Percentiles rank a stretch among this genome's conserved stretches.
Conservation (phyloP, 2,329 filamentous ascomycete genomes). For the Colletotrichum sp. region DNA sequence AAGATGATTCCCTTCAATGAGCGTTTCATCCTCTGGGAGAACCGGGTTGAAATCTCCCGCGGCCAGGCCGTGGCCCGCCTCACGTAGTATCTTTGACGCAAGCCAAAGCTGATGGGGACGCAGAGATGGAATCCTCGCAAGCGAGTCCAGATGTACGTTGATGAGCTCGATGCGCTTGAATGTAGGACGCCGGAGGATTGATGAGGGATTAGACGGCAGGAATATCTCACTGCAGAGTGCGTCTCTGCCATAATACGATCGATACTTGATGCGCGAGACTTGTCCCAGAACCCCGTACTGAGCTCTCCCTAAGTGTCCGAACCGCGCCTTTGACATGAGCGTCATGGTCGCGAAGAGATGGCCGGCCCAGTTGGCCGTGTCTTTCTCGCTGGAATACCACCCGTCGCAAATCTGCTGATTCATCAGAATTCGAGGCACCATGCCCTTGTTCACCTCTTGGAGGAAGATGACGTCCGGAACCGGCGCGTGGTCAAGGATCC, state of each 20-base stretch:
- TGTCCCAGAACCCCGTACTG: constrained; percentile 26
- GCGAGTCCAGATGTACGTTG: constrained; percentile 45
- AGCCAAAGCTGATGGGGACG: constrained; percentile 35
- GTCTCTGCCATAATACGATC: constrained; percentile 34
- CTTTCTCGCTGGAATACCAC: constrained; percentile 36
- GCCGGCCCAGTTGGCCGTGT: constrained; percentile 24
- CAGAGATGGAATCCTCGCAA: constrained; percentile 28
- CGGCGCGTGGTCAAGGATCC: constrained; percentile 19
- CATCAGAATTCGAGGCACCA: constrained; percentile 27
- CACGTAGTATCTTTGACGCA: constrained; percentile 28
- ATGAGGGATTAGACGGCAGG: constrained; percentile 4
- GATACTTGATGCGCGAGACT: constrained; percentile 34
- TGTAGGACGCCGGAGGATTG: background rate
- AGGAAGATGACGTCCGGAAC: constrained; percentile 36
- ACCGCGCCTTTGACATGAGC: constrained; percentile 31
- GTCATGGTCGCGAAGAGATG: constrained; percentile 31
- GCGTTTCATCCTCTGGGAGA: constrained; percentile 33
- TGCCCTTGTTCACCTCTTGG: constrained; percentile 34
- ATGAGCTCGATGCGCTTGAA: constrained; percentile 29
- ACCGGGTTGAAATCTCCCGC: constrained; percentile 47
- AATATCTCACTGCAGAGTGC: constrained; percentile 40
- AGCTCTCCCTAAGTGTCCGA: background rate
- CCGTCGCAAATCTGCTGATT: constrained; percentile 27
- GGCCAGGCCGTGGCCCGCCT: constrained; percentile 33
- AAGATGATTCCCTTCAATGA: constrained; percentile 35